These are phyloP conservation scores for Agrocybe praecox DNA, from an alignment of 768 basidiomycete species.

Conservation along the genomic window DNA sequence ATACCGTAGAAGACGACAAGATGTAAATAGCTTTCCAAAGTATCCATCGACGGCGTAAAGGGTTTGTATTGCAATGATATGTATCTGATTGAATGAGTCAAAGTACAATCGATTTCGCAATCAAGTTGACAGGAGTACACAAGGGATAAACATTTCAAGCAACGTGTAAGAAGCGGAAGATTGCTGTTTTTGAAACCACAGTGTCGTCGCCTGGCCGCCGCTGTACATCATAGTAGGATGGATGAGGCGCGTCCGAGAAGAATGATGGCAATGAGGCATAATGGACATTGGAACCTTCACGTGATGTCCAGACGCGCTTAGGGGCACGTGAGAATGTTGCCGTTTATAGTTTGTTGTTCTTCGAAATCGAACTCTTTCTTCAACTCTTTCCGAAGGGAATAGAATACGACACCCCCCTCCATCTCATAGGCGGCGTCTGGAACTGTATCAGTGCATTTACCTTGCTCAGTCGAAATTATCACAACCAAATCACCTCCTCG, in stretches of 20 bases:
- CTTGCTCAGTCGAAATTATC: constrained; percentile 8
- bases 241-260: too few relatives aligned
- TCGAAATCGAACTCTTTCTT: constrained; percentile 12
- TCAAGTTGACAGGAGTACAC: neutral
- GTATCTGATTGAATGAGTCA: neutral
- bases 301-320: constrained; percentile 20
- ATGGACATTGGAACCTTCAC: constrained; percentile 16
- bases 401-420: neutral
- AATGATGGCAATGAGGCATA: too few relatives aligned
- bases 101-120: neutral
- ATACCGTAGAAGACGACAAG: neutral
- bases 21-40: neutral
- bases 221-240: too few relatives aligned
- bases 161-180: constrained; percentile 7
- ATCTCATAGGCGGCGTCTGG: neutral
- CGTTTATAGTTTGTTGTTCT: constrained; percentile 16
- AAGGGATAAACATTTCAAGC: constrained; percentile 8
- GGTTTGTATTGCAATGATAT: neutral
- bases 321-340: constrained; percentile 18
- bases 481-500: constrained; percentile 18
- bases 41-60: neutral
- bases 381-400: neutral
- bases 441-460: constrained; percentile 6
- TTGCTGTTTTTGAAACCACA: too few relatives aligned
- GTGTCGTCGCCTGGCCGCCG: too few relatives aligned